Conservation (phyloP, 2,329 filamentous ascomycete genomes). For the Thyridium curvatum region DNA sequence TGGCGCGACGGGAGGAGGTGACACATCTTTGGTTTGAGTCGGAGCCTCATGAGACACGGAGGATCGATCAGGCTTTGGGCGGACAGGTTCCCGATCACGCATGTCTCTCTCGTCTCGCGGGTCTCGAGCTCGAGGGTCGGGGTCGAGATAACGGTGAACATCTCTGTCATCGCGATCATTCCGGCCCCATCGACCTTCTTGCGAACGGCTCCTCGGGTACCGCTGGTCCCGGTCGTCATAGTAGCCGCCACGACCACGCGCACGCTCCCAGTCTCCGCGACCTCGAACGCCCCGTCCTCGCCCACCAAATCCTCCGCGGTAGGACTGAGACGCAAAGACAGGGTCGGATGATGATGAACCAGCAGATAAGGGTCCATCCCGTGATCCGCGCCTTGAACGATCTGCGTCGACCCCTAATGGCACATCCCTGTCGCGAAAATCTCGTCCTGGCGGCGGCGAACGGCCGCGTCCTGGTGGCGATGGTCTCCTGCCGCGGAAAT, state of each 20-base stretch:
- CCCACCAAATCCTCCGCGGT: constrained; percentile 46
- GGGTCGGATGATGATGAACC: constrained; percentile 66
- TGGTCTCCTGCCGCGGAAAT: constrained; percentile 51
- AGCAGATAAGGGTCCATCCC: constrained; percentile 67
- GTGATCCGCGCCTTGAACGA: constrained; percentile 60
- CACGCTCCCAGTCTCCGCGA: constrained; percentile 47
- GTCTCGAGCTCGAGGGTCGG: constrained; percentile 31
- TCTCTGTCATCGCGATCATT: constrained; percentile 36
- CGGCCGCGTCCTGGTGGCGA: constrained; percentile 54
- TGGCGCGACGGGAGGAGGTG: constrained; percentile 50
- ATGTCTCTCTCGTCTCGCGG: constrained; percentile 41
- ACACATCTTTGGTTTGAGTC: constrained; percentile 42
- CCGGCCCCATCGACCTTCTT: constrained; percentile 54
- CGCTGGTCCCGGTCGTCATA: constrained; percentile 61
- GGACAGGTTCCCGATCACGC: constrained; percentile 37
- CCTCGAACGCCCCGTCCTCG: constrained; percentile 50
- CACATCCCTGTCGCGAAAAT: constrained; percentile 54
- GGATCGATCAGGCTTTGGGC: constrained; percentile 44
- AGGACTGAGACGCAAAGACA: constrained; percentile 47
- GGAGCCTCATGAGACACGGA: constrained; percentile 41
- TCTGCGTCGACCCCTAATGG: constrained; percentile 61
- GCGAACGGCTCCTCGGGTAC: constrained; percentile 56
- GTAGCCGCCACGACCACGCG: constrained; percentile 42
- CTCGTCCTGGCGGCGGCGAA: constrained; percentile 57
- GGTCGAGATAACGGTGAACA: constrained; percentile 27